Conservation (phyloP, 116 monocot species). For the Trichopus zeylanicus region DNA sequence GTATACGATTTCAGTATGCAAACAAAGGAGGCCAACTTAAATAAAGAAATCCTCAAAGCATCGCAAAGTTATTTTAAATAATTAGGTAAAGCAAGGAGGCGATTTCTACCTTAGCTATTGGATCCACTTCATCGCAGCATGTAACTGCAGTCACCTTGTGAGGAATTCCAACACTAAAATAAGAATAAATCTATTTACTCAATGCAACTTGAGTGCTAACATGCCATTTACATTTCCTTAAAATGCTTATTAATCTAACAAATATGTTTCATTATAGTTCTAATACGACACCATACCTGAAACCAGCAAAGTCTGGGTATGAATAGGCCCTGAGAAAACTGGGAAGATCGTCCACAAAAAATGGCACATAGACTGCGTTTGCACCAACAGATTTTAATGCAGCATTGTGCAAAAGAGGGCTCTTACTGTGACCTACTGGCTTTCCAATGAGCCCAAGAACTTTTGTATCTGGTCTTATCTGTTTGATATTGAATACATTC, state of each 20-base stretch:
- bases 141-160: conserved; percentile 45
- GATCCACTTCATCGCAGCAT: conserved; percentile 58
- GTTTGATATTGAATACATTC: neutral
- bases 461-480: neutral
- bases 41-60: no score
- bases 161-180: conserved; percentile 15
- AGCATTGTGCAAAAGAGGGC: conserved; percentile 6
- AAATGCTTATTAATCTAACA: no score
- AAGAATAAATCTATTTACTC: no score
- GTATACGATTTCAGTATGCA: no score
- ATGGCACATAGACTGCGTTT: neutral
- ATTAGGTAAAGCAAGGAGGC: neutral
- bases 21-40: no score
- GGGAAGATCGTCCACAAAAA: conserved; percentile 1
- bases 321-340: conserved; percentile 1
- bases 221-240: no score
- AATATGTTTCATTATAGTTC: no score
- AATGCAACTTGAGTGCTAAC: no score
- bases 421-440: conserved; percentile 3
- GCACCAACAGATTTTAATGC: neutral
- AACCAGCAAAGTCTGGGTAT: conserved; percentile 3
- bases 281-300: no score
- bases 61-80: no score
- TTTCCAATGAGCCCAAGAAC: conserved; percentile 2
- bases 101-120: conserved; percentile 26